Evolutionary conservation across 306 rosid species (phyloP), one percentile per base, ranked within the genome.

Genomic region (Acacia crassicarpa): DNA sequence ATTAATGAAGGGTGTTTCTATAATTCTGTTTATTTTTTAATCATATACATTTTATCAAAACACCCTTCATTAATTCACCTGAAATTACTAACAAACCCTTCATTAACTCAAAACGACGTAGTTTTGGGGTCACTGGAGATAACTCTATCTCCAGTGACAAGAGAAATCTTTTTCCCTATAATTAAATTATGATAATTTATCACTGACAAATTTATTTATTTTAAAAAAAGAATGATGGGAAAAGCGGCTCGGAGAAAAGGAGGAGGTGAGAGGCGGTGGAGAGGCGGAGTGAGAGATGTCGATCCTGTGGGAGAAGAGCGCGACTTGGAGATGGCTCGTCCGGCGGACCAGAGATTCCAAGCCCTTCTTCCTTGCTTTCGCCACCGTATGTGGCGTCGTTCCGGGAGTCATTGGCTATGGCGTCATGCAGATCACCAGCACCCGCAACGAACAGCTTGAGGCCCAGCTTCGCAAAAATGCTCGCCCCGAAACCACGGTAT

Each of bases 291-390:
- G 49, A 68, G 74, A n/a, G n/a, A 89, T 86, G 94, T 82, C 94
- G 85, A 15, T 91, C 30, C 88, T 89, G 83, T 90, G 89, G 85
- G 91, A 90, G 91, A 91, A 87, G 86, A 91, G 91, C 81, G 59
- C 16, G 67, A 83, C 84, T 6, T 91, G 98, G 99, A 84, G 93
- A 73, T 93, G 97, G 93, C 27, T 93, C 23, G 98, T 95, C 53
- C 85, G n/a, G n/a, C n/a, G 82, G 82, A 93, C 95, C 63, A 87
- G 93, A 54, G 99, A 95, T 43, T 95, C 97, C 1, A 93, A 93
- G 77, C 92, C 95, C 11, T 95, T 95, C 91, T 95, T 91, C 88
- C 16, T 91, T 20, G 85, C 97, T 1, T 95, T 95, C 87, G 99
- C 99, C 3, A 85, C 98, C 85, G 32, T 93, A 46, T 93, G 97